Base-by-base conservation (phyloP, 2,329 filamentous ascomycete genomes). In the Macrophomina phaseolina region DNA sequence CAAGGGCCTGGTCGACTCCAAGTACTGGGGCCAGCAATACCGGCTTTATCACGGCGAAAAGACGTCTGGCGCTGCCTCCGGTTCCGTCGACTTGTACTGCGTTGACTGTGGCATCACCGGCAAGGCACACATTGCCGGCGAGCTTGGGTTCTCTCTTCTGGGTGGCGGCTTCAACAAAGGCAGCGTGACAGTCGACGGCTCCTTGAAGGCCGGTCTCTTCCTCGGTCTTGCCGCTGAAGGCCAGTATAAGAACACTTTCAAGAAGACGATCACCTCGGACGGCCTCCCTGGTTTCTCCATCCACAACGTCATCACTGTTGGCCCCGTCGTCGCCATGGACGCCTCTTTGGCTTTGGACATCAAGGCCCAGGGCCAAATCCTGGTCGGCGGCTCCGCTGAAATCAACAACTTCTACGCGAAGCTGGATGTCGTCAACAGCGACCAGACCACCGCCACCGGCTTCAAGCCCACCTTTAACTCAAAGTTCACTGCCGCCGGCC, bases 291-390 rank as follows among this genome's bases (percentile, higher is more conserved):
- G 56, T 4, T 61, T 48, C 42, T 48, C 56, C 7, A 61, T 61
- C 56, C 42, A 45, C 56, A 61, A 61, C 38, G 28, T 46, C 56
- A 61, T 48, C 56, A 36, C 56, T 16, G 42, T 61, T n/a, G 56
- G 56, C 42, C 56, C 56, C 14, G 42, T 61, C 16, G 30, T 61
- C 16, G 42, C 56, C 40, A 61, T 61, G 40, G 56, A 61, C 42
- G 56, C 42, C 30, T 48, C 28, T 9, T 42, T 61, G 6, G 28
- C 56, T 4, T 42, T 61, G 28, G 28, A 48, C 42, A 34, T 48
- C 40, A 46, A 61, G 16, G 56, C 40, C 1, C 28, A 61, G 42
- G 56, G 42, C 56, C 56, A 61, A 42, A 61, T 61, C 42, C 56
- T 61, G 9, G 40, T 61, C 28, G 56, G 56, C 28, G 56, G 40